Conservation (phyloP, 208 protist genomes). For the Trypanosoma scelopori region DNA sequence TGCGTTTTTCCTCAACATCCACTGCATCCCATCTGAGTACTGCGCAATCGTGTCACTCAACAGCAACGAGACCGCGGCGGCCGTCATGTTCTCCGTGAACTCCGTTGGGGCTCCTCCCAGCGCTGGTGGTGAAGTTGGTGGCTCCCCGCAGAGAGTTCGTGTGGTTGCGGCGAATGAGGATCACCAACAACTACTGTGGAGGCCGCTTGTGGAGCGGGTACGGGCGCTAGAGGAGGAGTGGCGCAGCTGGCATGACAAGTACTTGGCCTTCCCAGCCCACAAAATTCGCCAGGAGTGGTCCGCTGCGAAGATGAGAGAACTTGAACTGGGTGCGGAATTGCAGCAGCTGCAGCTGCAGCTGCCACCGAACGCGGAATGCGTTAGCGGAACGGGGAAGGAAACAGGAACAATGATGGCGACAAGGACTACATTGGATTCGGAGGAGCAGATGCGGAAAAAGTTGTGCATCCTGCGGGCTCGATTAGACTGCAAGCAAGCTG, state of each 20-base stretch:
- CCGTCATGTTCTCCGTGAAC: slow-evolving; percentile 26
- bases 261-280: slow-evolving; percentile 5
- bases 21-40: slow-evolving; percentile 16
- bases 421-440: neutral
- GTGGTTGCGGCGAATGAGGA: slow-evolving; percentile 11
- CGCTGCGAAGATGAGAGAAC: neutral
- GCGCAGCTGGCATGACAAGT: slow-evolving; percentile 15
- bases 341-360: neutral
- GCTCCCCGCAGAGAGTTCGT: neutral
- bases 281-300: slow-evolving; percentile 20
- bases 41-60: slow-evolving; percentile 29
- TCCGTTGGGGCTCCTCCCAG: neutral
- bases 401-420: neutral
- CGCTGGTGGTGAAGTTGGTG: neutral
- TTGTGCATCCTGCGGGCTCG: slow-evolving; percentile 10
- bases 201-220: neutral
- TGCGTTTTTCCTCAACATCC: slow-evolving; percentile 24
- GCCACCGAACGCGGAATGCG: neutral
- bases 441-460: slow-evolving; percentile 20
- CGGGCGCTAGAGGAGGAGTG: slow-evolving; percentile 20
- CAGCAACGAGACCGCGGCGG: slow-evolving; percentile 23
- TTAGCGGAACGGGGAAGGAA: neutral
- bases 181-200: slow-evolving; percentile 25
- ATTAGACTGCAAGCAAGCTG: slow-evolving; percentile 19
- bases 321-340: slow-evolving; percentile 9